A percentile compares a stretch with the other conserved stretches of the same genome.
Conservation (phyloP, 306 rosid species). For the Sicyos baderoa region DNA sequence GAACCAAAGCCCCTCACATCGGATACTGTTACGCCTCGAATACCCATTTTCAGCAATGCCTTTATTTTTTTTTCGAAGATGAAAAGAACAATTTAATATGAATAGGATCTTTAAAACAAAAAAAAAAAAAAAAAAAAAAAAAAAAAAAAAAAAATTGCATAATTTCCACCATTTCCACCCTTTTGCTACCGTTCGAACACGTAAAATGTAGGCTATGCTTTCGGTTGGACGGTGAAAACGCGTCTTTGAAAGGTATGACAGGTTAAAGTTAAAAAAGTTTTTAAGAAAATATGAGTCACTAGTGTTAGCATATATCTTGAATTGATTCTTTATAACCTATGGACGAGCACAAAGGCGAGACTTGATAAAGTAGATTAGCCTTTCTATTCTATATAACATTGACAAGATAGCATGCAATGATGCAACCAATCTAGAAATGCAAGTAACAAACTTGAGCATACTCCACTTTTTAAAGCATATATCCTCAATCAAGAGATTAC, state of each 20-base stretch:
- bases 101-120: neutral
- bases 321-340: neutral
- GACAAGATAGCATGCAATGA: neutral
- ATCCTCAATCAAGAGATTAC: too few species aligned
- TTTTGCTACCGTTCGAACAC: neutral
- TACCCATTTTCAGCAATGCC: constrained; percentile 81
- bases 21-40: constrained; percentile 83
- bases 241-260: neutral
- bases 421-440: constrained; percentile 2
- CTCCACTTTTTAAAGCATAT: neutral
- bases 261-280: neutral
- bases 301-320: neutral
- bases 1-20: constrained; percentile 90
- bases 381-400: neutral
- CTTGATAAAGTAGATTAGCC: neutral
- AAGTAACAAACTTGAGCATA: neutral
- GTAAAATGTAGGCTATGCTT: neutral
- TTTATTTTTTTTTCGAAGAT: constrained; percentile 27
- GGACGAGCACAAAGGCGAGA: neutral
- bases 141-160: neutral
- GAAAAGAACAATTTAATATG: constrained; percentile 7
- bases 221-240: neutral
- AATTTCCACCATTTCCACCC: neutral
- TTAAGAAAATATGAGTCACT: neutral
- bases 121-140: neutral